Evolutionary conservation across 345 rosid genomes (phyloP).

Genomic region (Sonneratia caseolaris): DNA sequence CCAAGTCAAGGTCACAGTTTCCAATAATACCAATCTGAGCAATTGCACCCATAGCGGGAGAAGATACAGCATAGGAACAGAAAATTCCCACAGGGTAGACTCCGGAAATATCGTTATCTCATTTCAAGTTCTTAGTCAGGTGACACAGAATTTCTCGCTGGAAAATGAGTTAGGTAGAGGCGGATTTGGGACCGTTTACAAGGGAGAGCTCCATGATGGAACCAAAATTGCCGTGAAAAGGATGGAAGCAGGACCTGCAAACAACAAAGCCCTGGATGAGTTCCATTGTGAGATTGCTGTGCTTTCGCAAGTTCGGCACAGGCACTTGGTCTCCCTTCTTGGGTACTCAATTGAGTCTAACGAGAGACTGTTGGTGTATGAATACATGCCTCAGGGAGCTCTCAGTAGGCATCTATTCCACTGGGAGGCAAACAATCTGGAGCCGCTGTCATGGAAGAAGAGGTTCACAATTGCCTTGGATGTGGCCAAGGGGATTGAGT

Average conservation of each 20-base stretch:
- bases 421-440: constrained; percentile 22
- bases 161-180: constrained; percentile 40
- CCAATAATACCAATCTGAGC: constrained; percentile 15
- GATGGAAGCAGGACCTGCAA: constrained; percentile 32
- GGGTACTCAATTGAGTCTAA: constrained; percentile 31
- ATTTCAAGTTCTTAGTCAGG: constrained; percentile 41
- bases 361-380: constrained; percentile 46
- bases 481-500: constrained; percentile 52
- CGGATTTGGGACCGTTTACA: constrained; percentile 47
- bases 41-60: constrained; percentile 24
- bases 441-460: constrained; percentile 37
- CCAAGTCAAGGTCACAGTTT: constrained; percentile 21
- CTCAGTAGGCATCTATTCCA: constrained; percentile 42
- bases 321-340: constrained; percentile 40
- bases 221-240: constrained; percentile 46
- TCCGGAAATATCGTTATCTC: constrained; percentile 28
- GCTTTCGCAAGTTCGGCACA: constrained; percentile 36
- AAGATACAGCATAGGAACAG: constrained; percentile 22
- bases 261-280: constrained; percentile 30
- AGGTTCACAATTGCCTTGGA: constrained; percentile 40
- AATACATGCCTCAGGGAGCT: constrained; percentile 46
- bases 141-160: constrained; percentile 26
- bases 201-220: constrained; percentile 46
- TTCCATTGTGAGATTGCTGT: constrained; percentile 40
- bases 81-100: constrained; percentile 23